These are phyloP conservation scores for Trichodelitschia bisporula DNA, from an alignment of 495 filamentous ascomycete species.

Conservation along the genomic window DNA sequence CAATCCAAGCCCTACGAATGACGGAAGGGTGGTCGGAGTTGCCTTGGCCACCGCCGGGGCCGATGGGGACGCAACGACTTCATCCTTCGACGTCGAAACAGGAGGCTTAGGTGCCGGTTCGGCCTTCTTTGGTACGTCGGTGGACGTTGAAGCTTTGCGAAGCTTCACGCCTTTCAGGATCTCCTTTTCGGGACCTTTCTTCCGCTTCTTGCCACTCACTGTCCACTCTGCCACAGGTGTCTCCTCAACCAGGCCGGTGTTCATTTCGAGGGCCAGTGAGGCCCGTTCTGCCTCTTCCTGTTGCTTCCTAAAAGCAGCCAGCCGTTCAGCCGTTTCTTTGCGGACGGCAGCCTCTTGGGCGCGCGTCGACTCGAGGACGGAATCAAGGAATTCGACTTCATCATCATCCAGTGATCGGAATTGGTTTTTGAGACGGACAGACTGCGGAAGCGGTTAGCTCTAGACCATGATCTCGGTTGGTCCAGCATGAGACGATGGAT, in stretches of 20 bases:
- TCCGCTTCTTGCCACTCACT: constrained; percentile 29
- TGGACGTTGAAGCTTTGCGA: constrained; percentile 21
- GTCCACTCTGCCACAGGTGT: constrained; percentile 35
- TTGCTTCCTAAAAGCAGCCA: constrained; percentile 42
- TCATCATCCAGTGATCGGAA: constrained; percentile 86
- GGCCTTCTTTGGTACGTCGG: constrained; percentile 3
- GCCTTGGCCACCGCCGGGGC: too few relatives aligned
- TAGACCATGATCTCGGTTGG: background rate
- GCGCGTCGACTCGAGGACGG: constrained; percentile 39
- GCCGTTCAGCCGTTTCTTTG: constrained; percentile 47
- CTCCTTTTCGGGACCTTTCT: constrained; percentile 30
- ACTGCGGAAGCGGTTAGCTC: constrained; percentile 8
- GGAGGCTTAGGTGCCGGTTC: too few relatives aligned
- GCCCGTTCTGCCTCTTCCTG: constrained; percentile 40
- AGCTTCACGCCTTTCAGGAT: constrained; percentile 29
- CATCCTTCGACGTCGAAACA: too few relatives aligned
- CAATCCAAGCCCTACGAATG: too few relatives aligned
- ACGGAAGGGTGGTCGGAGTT: too few relatives aligned
- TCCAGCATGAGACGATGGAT: background rate
- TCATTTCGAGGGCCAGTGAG: constrained; percentile 12
- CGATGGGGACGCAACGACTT: too few relatives aligned
- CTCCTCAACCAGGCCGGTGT: constrained; percentile 12
- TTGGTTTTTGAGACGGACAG: constrained; percentile 66
- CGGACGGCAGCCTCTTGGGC: constrained; percentile 49
- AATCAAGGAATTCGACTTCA: constrained; percentile 79